Percentiles rank a stretch among this genome's conserved stretches.
Evolutionary conservation across 1,139 yeast species (phyloP).

Genomic region (Candida sp.): DNA sequence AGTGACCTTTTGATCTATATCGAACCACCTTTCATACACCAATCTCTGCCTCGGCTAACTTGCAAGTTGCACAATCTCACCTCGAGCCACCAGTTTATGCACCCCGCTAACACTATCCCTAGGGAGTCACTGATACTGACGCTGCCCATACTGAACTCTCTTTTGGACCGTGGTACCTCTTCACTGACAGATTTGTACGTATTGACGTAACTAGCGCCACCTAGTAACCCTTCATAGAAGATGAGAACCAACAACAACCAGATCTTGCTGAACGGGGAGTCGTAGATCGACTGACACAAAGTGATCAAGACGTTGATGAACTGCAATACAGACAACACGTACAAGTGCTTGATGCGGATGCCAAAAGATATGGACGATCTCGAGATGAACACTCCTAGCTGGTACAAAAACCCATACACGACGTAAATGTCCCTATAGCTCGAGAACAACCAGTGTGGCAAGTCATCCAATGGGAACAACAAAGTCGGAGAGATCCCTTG

Average conservation of each 20-base stretch:
- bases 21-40: slow-evolving; percentile 47
- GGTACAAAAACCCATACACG: slow-evolving; percentile 91
- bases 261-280: slow-evolving; percentile 58
- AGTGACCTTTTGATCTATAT: slow-evolving; percentile 5
- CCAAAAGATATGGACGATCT: slow-evolving; percentile 77
- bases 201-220: slow-evolving; percentile 90
- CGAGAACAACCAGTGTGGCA: slow-evolving; percentile 63
- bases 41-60: slow-evolving; percentile 61
- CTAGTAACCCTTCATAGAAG: slow-evolving; percentile 87
- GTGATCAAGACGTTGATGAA: slow-evolving; percentile 63
- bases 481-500: slow-evolving; percentile 93
- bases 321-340: slow-evolving; percentile 70
- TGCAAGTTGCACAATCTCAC: slow-evolving; percentile 74
- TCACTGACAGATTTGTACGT: slow-evolving; percentile 84
- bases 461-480: slow-evolving; percentile 69
- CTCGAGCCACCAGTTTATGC: slow-evolving; percentile 76
- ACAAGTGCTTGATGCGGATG: slow-evolving; percentile 60
- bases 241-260: slow-evolving; percentile 66
- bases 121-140: slow-evolving; percentile 92
- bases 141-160: slow-evolving; percentile 94
- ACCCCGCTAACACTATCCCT: slow-evolving; percentile 85
- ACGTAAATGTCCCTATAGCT: slow-evolving; percentile 88
- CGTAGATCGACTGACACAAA: slow-evolving; percentile 64
- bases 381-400: slow-evolving; percentile 90
- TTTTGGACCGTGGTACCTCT: slow-evolving; percentile 50